phyloP scores from a whole-genome alignment of 2,329 filamentous ascomycete species.

The Zasmidium citrigriseum region DNA sequence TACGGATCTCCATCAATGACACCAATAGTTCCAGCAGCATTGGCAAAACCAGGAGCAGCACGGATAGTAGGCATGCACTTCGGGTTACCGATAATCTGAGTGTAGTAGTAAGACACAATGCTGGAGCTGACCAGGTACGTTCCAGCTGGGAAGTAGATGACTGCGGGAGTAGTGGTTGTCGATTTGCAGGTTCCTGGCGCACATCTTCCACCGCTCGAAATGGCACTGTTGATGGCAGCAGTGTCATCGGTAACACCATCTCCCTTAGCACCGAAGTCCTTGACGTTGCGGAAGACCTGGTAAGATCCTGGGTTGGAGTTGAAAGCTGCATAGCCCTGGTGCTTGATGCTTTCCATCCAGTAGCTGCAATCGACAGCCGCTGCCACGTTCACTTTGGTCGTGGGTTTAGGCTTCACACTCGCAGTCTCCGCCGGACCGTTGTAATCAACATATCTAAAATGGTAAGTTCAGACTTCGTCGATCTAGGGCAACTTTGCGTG shows the following conservation, averaged over 20 bases:
- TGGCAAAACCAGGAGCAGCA: constrained; percentile 53
- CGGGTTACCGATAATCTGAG: constrained; percentile 63
- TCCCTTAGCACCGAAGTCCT: constrained; percentile 47
- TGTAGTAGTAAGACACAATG: constrained; percentile 65
- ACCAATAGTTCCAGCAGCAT: constrained; percentile 47
- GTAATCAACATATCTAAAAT: neutral
- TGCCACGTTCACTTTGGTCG: neutral
- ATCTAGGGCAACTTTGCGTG: no score
- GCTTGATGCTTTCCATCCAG: constrained; percentile 48
- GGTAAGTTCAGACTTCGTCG: no score
- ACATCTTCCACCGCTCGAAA: constrained; percentile 44
- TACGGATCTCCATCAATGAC: constrained; percentile 61
- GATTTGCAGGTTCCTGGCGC: constrained; percentile 43
- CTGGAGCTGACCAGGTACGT: constrained; percentile 59
- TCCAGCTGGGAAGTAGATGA: constrained; percentile 61
- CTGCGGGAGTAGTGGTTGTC: constrained; percentile 54
- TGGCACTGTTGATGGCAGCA: constrained; percentile 53
- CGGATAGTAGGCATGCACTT: constrained; percentile 58
- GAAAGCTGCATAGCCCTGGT: constrained; percentile 52
- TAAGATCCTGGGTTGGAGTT: constrained; percentile 44
- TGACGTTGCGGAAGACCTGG: constrained; percentile 52
- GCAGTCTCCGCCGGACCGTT: neutral
- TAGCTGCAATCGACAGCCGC: constrained; percentile 19
- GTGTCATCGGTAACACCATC: constrained; percentile 58
- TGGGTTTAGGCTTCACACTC: neutral